phyloP scores from a whole-genome alignment of 106 monocot species.

The Acorus calamus region DNA sequence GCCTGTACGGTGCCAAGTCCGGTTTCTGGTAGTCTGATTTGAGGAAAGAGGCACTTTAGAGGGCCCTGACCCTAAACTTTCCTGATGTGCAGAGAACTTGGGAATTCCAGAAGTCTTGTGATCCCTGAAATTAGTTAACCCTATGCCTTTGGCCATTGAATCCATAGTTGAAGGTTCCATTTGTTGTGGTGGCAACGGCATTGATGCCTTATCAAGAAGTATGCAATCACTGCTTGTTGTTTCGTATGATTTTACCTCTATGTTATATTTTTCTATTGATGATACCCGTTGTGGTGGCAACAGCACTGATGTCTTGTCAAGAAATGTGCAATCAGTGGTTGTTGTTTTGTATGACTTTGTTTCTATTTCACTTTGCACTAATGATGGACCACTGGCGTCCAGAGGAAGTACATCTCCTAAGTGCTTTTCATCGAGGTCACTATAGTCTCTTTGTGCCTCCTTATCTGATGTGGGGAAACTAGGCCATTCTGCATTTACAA shows the following conservation, averaged over 20 bases:
- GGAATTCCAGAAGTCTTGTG: conserved; percentile 9
- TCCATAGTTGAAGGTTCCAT: conserved; percentile 11
- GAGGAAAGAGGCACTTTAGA: conserved; percentile 12
- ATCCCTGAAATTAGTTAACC: conserved; percentile 5
- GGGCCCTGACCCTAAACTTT: conserved; percentile 7
- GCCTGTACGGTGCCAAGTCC: conserved; percentile 48
- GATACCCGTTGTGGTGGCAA: background rate
- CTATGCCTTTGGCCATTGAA: conserved; percentile 9
- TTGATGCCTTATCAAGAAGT: conserved; percentile 7
- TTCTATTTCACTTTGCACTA: conserved; percentile 15
- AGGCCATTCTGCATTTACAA: too few relatives aligned
- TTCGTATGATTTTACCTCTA: conserved; percentile 11
- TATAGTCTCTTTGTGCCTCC: too few relatives aligned
- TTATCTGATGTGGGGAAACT: too few relatives aligned
- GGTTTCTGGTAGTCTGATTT: conserved; percentile 30
- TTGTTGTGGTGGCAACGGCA: conserved; percentile 1
- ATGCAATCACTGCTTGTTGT: background rate
- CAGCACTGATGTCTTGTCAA: conserved; percentile 6
- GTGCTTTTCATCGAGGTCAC: too few relatives aligned
- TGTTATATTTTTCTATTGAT: conserved; percentile 16
- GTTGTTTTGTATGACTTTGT: conserved; percentile 10
- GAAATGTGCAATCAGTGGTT: conserved; percentile 1
- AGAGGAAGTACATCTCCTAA: too few relatives aligned
- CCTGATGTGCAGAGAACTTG: conserved; percentile 15
- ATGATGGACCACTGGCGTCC: background rate